Conservation (phyloP, 768 basidiomycete genomes). For the Trametes meyenii region DNA sequence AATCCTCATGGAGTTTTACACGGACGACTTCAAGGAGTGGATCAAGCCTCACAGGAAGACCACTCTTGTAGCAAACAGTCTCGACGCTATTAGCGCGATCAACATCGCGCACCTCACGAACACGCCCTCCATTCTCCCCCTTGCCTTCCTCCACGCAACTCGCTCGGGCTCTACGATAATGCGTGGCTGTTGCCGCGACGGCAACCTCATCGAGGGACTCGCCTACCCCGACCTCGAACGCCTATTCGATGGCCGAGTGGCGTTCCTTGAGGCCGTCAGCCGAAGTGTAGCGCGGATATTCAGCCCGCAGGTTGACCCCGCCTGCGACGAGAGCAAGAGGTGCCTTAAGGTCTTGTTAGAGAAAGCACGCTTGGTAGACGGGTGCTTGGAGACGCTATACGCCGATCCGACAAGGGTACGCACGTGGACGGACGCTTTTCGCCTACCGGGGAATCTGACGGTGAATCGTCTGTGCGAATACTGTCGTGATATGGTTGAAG, state of each 20-base stretch:
- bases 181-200: background rate
- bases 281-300: constrained; percentile 1
- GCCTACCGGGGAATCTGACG: too few relatives aligned
- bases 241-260: background rate
- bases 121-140: constrained; percentile 19
- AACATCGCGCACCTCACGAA: constrained; percentile 18
- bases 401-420: too few relatives aligned
- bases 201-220: background rate
- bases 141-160: background rate
- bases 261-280: background rate
- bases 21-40: constrained; percentile 12
- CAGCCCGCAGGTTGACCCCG: background rate
- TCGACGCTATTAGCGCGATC: constrained; percentile 6
- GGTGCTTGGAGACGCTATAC: too few relatives aligned
- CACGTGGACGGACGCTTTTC: too few relatives aligned
- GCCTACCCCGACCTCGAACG: background rate
- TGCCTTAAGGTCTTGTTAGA: background rate
- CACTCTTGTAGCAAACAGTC: background rate
- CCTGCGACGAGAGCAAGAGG: background rate
- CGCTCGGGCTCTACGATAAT: background rate
- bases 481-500: too few relatives aligned
- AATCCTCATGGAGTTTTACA: constrained; percentile 12
- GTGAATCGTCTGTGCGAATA: too few relatives aligned
- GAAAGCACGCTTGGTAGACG: background rate
- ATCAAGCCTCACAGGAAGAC: background rate